Evolutionary conservation across 2,329 filamentous ascomycete genomes (phyloP).

Genomic region (Trichoderma sp.): DNA sequence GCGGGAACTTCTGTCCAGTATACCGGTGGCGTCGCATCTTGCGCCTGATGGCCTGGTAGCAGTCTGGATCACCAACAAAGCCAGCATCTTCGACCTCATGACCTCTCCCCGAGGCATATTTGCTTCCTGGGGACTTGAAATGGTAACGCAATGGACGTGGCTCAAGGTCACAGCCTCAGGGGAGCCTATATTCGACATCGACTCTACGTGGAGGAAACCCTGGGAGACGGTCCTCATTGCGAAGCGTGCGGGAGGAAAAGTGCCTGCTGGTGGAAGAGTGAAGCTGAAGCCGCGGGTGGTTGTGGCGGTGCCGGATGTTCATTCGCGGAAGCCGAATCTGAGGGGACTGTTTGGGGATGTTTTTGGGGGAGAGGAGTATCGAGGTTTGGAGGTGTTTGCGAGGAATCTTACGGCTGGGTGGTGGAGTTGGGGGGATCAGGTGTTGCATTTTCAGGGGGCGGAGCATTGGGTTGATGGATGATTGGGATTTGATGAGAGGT

Average conservation of each 20-base stretch:
- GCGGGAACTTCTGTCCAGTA: conserved; percentile 51
- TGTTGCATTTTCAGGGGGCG: conserved; percentile 66
- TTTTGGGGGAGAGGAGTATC: conserved; percentile 55
- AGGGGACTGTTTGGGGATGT: conserved; percentile 60
- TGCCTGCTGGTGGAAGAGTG: conserved; percentile 14
- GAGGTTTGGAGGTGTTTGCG: conserved; percentile 75
- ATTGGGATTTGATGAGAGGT: background rate
- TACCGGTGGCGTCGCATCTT: conserved; percentile 61
- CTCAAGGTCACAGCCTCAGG: conserved; percentile 69
- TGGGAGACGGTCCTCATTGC: conserved; percentile 74
- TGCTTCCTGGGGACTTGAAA: conserved; percentile 65
- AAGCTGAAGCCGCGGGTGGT: conserved; percentile 55
- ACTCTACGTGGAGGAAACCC: conserved; percentile 69
- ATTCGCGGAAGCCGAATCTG: conserved; percentile 77
- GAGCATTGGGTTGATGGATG: conserved; percentile 49
- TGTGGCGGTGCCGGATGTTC: conserved; percentile 71
- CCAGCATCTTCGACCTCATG: conserved; percentile 59
- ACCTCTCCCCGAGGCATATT: conserved; percentile 60
- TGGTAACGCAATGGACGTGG: conserved; percentile 76
- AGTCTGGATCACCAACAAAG: conserved; percentile 78
- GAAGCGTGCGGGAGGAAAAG: conserved; percentile 43
- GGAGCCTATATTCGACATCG: conserved; percentile 63
- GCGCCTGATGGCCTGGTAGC: conserved; percentile 61
- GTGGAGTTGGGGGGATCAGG: conserved; percentile 79
- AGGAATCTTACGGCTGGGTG: conserved; percentile 73